A percentile compares a stretch with the other conserved stretches of the same genome.
Evolutionary conservation across 1,284 basidiomycete species (phyloP).

Genomic region (Anthracocystis setariae): DNA sequence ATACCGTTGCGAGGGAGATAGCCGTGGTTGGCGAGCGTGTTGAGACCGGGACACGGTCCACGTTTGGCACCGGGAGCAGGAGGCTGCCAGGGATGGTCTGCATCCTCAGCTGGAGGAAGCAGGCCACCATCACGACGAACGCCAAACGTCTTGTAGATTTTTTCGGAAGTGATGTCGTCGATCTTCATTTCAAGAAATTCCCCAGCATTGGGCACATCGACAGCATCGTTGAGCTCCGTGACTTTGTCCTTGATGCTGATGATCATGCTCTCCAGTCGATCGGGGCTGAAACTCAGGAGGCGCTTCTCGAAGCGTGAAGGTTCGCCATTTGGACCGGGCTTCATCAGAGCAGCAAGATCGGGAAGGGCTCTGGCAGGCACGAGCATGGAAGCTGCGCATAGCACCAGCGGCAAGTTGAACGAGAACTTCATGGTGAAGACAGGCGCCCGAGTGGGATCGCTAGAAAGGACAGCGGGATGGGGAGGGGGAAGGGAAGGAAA

Average conservation of each 20-base stretch:
- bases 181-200: conserved; percentile 12
- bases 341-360: conserved; percentile 20
- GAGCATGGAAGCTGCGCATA: conserved; percentile 7
- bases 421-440: conserved; percentile 21
- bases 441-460: too few species aligned
- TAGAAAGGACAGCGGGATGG: neutral
- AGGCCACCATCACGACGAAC: conserved; percentile 14
- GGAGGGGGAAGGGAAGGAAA: neutral
- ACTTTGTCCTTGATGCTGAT: conserved; percentile 13
- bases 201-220: neutral
- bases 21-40: conserved; percentile 66
- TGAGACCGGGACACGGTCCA: conserved; percentile 67
- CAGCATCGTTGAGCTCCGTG: conserved; percentile 4
- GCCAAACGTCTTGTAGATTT: conserved; percentile 21
- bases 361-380: conserved; percentile 14
- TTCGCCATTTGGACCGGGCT: conserved; percentile 19
- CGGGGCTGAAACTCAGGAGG: conserved; percentile 6
- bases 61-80: conserved; percentile 20
- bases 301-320: conserved; percentile 26
- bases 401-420: conserved; percentile 8
- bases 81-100: conserved; percentile 23
- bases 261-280: conserved; percentile 7
- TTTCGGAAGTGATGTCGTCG: conserved; percentile 17
- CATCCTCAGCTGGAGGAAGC: conserved; percentile 16
- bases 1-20: conserved; percentile 57